Evolutionary conservation across 768 basidiomycete species (phyloP), one percentile per base, ranked within the genome.

Genomic region (Lentinula lateritia): DNA sequence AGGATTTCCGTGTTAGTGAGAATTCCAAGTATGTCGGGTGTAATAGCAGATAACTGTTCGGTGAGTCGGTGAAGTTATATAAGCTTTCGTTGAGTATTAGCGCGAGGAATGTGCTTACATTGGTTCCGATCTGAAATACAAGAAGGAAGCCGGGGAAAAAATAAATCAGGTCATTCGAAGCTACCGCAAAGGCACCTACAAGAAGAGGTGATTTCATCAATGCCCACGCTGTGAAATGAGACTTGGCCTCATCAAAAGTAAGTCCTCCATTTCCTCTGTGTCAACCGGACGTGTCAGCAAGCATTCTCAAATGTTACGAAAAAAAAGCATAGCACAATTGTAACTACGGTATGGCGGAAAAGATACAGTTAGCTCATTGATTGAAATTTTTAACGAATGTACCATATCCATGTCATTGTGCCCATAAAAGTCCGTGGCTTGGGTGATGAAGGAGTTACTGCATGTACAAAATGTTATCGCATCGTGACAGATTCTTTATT

Each of bases 151-250:
- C 28, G 28, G 16, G 15, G 16, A 52, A 34, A 12, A 52, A 9
- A 36, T 6, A 34, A 32, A 20, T 23, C 8, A 50, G 28, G 28
- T 16, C 23, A 16, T 20, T 32, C n/a, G 28, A 28, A 28, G 28
- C 28, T 28, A 28, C 28, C 28, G 42, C 15, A 20, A 10, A 39
- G 18, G 35, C 13, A 8, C 46, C 20, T 20, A 23, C 34, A 89
- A 68, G 28, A 89, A 77, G 3, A 28, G 87, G 87, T 0, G 78
- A 80, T 66, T 87, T 88, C 83, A 86, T 82, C 46, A 89, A 70
- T 15, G 86, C 86, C 87, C 87, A 89, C 3, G 85, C 85, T 0
- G 86, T 87, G 69, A 88, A 89, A 66, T 89, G 87, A 2, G 85
- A 81, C 71, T 88, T 88, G 8, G 80, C 70, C 71, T 89, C 87